Conservation (phyloP, 176 grass and related monocot species). For the Oryza rufipogon region DNA sequence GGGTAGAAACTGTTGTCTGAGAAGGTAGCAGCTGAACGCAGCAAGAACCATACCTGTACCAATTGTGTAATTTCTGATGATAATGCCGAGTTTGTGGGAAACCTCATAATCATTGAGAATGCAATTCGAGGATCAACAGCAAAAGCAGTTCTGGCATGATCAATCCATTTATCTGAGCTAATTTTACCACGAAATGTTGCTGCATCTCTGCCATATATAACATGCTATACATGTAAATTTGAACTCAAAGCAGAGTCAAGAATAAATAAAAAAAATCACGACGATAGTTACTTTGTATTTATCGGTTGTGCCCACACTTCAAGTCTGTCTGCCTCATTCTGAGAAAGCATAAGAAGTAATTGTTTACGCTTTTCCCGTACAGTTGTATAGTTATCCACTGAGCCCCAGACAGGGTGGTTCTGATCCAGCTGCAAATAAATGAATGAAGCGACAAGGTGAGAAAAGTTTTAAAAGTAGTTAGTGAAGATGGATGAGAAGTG, state of each 20-base stretch:
- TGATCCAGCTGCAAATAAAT: conserved; percentile 65
- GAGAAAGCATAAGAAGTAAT: conserved; percentile 84
- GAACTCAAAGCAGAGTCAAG: conserved; percentile 29
- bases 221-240: conserved; percentile 20
- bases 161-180: conserved; percentile 92
- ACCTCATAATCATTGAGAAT: conserved; percentile 68
- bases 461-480: conserved; percentile 29
- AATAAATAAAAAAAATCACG: conserved; percentile 24
- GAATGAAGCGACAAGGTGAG: conserved; percentile 21
- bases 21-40: conserved; percentile 27
- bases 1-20: conserved; percentile 25
- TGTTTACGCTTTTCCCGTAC: conserved; percentile 87
- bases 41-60: conserved; percentile 73
- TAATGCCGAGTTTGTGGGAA: conserved; percentile 82
- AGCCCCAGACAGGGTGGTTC: conserved; percentile 88
- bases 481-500: not conserved
- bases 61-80: conserved; percentile 84
- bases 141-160: conserved; percentile 94
- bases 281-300: conserved; percentile 81
- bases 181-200: conserved; percentile 78
- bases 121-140: conserved; percentile 88
- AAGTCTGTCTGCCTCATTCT: conserved; percentile 94
- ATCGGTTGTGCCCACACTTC: conserved; percentile 97
- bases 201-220: conserved; percentile 68
- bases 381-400: conserved; percentile 73